These are phyloP conservation scores for Blastobotrys parvus DNA, from an alignment of 805 yeast genomes.

Conservation along the genomic window DNA sequence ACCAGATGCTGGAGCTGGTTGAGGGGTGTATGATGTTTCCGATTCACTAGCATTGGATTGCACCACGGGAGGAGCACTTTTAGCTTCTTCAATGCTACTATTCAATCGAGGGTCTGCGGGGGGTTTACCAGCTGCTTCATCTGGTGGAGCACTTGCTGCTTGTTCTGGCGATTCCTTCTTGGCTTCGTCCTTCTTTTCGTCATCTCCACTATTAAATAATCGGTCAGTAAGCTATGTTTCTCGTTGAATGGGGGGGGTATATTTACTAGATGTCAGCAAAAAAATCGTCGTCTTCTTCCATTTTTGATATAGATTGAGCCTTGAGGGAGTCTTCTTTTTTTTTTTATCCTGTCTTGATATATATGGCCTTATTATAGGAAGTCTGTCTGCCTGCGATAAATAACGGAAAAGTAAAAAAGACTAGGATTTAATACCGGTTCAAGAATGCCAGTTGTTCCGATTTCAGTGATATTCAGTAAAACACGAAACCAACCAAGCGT, in stretches of 20 bases:
- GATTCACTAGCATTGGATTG: too few species aligned
- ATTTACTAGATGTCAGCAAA: conserved; percentile 77
- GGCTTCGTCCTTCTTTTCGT: not conserved
- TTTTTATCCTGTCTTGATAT: too few species aligned
- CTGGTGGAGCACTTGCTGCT: not conserved
- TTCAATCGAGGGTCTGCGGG: not conserved
- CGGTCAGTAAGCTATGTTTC: not conserved
- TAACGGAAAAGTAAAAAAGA: too few species aligned
- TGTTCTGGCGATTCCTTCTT: not conserved
- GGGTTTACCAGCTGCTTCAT: not conserved
- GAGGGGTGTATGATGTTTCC: not conserved
- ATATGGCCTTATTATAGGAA: too few species aligned
- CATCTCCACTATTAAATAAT: conserved; percentile 24
- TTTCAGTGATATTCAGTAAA: too few species aligned
- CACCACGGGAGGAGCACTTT: not conserved
- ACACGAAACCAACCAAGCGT: too few species aligned
- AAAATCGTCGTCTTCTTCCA: conserved; percentile 90
- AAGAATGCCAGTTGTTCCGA: too few species aligned
- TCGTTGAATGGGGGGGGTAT: conserved; percentile 8
- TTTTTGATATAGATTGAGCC: conserved; percentile 60
- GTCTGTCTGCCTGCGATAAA: too few species aligned
- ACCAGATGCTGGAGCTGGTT: not conserved
- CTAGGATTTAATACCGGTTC: too few species aligned
- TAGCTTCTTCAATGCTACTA: not conserved
- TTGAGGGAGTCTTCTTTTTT: too few species aligned